phyloP scores from a whole-genome alignment of 129 eudicot species.

The Pulicaria dysenterica region DNA sequence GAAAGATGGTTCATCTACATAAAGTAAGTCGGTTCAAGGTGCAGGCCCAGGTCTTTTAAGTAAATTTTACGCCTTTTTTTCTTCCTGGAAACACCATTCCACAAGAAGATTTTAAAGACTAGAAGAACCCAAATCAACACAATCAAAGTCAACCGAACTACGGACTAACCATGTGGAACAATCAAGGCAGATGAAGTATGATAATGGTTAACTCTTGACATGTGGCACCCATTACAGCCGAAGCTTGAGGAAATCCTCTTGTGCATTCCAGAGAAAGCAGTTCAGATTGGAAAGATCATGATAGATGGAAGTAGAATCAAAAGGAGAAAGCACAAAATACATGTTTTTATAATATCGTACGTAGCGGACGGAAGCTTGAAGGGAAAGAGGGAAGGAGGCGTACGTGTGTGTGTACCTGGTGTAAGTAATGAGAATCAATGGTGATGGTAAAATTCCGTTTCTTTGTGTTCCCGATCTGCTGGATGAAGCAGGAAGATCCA shows the following conservation, averaged over 20 bases:
- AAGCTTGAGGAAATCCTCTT: conserved; percentile 1
- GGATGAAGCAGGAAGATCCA: conserved; percentile 38
- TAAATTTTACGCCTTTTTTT: not conserved
- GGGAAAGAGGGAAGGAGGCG: not conserved
- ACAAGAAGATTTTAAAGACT: not conserved
- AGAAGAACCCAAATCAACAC: conserved; percentile 3
- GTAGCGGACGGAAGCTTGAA: not conserved
- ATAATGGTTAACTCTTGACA: conserved; percentile 7
- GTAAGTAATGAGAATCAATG: conserved; percentile 20
- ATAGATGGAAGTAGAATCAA: conserved; percentile 14
- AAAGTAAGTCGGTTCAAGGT: too few relatives aligned
- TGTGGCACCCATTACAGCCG: conserved; percentile 12
- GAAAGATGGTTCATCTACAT: too few relatives aligned
- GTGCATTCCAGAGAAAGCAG: conserved; percentile 25
- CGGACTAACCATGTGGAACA: not conserved
- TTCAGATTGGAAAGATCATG: conserved; percentile 4
- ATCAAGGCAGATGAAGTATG: conserved; percentile 9
- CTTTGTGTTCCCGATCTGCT: conserved; percentile 18
- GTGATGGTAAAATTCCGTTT: conserved; percentile 26
- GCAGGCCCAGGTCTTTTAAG: not conserved
- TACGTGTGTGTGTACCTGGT: conserved; percentile 26
- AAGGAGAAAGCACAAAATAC: not conserved
- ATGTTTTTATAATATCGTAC: conserved; percentile 11
- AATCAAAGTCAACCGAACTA: not conserved
- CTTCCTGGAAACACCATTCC: not conserved